Percentiles rank a stretch among this genome's conserved stretches.
These are phyloP conservation scores for Aristolochia contorta DNA, from an alignment of 164 flowering plant species.

Conservation along the genomic window DNA sequence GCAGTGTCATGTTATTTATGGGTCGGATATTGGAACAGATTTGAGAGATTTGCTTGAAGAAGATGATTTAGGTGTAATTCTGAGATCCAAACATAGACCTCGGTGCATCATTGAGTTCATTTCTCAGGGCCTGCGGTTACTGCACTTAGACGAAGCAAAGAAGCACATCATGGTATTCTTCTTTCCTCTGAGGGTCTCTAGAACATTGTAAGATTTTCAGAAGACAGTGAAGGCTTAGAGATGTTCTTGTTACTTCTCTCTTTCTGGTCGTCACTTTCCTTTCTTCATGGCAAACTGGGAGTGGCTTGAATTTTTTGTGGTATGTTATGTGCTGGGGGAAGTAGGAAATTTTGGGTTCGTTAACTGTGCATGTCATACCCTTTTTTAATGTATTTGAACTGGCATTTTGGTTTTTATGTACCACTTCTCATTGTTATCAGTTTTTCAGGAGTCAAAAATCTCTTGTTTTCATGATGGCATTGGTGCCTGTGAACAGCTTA, in stretches of 20 bases:
- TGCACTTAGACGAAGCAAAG: conserved; percentile 62
- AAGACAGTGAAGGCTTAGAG: not conserved
- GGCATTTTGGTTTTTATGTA: not conserved
- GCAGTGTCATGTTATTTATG: conserved; percentile 91
- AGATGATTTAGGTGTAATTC: conserved; percentile 64
- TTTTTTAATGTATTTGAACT: not conserved
- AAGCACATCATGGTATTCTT: conserved; percentile 45
- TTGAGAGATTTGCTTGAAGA: conserved; percentile 47
- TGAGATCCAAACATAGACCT: conserved; percentile 70
- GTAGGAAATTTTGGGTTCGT: not conserved
- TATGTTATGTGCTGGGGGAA: not conserved
- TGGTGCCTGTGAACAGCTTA: conserved; percentile 75
- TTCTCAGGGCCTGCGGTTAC: conserved; percentile 61
- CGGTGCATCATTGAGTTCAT: conserved; percentile 87
- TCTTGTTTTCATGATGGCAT: conserved; percentile 84
- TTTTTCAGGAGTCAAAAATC: conserved; percentile 62
- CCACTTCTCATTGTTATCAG: not conserved
- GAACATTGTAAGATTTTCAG: not conserved
- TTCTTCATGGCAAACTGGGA: not conserved
- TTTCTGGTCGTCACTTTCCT: not conserved
- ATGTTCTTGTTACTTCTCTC: not conserved
- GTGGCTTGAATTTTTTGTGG: not conserved
- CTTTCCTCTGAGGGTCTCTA: not conserved
- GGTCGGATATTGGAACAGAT: conserved; percentile 56
- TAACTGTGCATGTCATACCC: not conserved